These are phyloP conservation scores for Rhizoclosmatium sp. DNA, from an alignment of 192 early-diverging fungal genomes.

Conservation along the genomic window DNA sequence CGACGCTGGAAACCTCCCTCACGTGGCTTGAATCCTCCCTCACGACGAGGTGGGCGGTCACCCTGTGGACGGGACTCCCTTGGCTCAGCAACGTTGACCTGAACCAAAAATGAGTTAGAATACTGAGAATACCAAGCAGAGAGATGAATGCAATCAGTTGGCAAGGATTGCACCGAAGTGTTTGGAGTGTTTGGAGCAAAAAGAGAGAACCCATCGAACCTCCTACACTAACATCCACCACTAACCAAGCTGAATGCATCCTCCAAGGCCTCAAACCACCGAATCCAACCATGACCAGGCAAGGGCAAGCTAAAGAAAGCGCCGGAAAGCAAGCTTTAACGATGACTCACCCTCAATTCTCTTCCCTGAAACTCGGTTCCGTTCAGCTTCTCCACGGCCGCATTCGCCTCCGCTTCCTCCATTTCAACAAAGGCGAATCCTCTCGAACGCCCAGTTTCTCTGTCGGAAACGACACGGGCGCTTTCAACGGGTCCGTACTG, in stretches of 20 bases:
- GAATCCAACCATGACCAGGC: neutral
- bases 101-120: neutral
- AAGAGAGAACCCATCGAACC: neutral
- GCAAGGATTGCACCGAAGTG: too few species aligned
- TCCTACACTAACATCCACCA: too few species aligned
- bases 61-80: conserved; percentile 2
- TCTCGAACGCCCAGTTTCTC: conserved; percentile 71
- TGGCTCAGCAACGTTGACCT: conserved; percentile 20
- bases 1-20: conserved; percentile 25
- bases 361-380: conserved; percentile 46
- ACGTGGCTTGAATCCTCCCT: neutral
- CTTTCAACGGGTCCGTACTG: conserved; percentile 71
- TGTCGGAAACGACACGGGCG: conserved; percentile 76
- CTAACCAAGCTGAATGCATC: too few species aligned
- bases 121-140: neutral
- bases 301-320: conserved; percentile 1
- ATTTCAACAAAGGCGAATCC: conserved; percentile 66
- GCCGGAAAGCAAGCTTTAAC: neutral
- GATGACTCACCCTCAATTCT: conserved; percentile 38
- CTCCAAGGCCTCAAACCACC: neutral
- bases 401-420: conserved; percentile 41
- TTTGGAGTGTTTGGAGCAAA: neutral
- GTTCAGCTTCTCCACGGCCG: conserved; percentile 46
- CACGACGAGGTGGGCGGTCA: conserved; percentile 8
- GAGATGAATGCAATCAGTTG: too few species aligned